Evolutionary conservation across 805 yeast species (phyloP).

Genomic region (Saccharomycopsis synnaedendra): DNA sequence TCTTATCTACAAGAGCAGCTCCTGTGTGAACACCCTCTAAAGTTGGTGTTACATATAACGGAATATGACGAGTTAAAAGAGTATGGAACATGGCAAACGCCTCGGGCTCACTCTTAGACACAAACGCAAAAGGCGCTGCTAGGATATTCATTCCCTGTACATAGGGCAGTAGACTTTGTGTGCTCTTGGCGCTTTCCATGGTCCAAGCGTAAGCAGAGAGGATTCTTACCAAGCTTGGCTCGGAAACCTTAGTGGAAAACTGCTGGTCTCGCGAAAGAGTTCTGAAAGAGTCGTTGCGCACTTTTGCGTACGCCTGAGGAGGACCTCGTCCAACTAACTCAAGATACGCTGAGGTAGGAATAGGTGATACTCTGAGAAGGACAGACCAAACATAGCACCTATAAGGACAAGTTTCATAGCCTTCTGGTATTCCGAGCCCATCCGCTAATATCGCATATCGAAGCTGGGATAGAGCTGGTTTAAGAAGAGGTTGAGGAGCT

Average conservation of each 20-base stretch:
- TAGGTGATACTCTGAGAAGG: conserved; percentile 50
- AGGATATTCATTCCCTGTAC: conserved; percentile 92
- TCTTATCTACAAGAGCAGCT: conserved; percentile 55
- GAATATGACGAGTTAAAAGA: conserved; percentile 53
- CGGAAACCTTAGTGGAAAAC: conserved; percentile 59
- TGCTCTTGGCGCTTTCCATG: conserved; percentile 16
- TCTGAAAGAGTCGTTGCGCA: conserved; percentile 76
- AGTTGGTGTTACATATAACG: conserved; percentile 67
- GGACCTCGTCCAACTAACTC: conserved; percentile 44
- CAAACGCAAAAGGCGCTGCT: conserved; percentile 72
- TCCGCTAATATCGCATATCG: conserved; percentile 40
- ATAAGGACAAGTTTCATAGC: conserved; percentile 17
- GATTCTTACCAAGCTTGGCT: conserved; percentile 53
- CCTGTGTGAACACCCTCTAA: conserved; percentile 79
- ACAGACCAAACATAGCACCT: conserved; percentile 76
- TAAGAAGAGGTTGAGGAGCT: conserved; percentile 32
- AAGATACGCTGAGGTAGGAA: conserved; percentile 41
- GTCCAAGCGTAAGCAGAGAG: conserved; percentile 62
- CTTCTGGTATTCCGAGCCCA: conserved; percentile 23
- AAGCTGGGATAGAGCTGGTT: conserved; percentile 40
- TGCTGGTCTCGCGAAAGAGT: conserved; percentile 65
- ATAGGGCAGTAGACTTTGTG: conserved; percentile 32
- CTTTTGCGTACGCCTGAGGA: conserved; percentile 51
- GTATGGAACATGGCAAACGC: conserved; percentile 64
- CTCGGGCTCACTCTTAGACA: conserved; percentile 73